Evolutionary conservation across 495 filamentous ascomycete species (phyloP).

Genomic region (Penicillium roqueforti): DNA sequence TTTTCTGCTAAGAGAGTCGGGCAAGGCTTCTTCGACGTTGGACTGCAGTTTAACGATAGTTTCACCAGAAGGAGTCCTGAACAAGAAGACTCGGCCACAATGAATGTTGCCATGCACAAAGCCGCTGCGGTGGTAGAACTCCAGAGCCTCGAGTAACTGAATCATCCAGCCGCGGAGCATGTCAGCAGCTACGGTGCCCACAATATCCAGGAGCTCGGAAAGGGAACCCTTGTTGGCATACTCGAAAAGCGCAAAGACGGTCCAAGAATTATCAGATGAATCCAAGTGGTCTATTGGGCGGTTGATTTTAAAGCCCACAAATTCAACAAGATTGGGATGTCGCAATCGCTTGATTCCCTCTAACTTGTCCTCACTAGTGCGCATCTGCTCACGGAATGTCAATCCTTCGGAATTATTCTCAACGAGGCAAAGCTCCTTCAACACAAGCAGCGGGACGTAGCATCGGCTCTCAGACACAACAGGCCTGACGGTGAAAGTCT

Average conservation of each 20-base stretch:
- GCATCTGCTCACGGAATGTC: slow-evolving; percentile 53
- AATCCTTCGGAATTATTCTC: slow-evolving; percentile 37
- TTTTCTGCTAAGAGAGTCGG: slow-evolving; percentile 23
- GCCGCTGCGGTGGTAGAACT: slow-evolving; percentile 78
- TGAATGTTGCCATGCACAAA: slow-evolving; percentile 78
- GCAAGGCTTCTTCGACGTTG: slow-evolving; percentile 41
- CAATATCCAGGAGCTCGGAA: slow-evolving; percentile 72
- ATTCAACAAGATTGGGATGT: slow-evolving; percentile 71
- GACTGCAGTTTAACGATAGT: slow-evolving; percentile 45
- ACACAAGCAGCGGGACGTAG: slow-evolving; percentile 55
- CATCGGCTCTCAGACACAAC: slow-evolving; percentile 47
- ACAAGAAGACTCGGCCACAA: slow-evolving; percentile 68
- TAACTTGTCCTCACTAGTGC: slow-evolving; percentile 66
- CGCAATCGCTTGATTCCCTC: slow-evolving; percentile 67
- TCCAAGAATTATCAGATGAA: slow-evolving; percentile 52
- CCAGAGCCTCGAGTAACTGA: slow-evolving; percentile 84
- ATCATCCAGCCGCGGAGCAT: slow-evolving; percentile 81
- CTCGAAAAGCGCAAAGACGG: slow-evolving; percentile 74
- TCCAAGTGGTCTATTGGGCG: slow-evolving; percentile 29
- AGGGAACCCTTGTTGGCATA: slow-evolving; percentile 78
- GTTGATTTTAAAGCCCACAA: slow-evolving; percentile 77
- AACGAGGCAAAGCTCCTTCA: slow-evolving; percentile 55
- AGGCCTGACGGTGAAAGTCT: slow-evolving; percentile 65
- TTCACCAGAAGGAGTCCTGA: slow-evolving; percentile 34
- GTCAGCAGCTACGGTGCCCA: slow-evolving; percentile 64